Evolutionary conservation across 495 filamentous ascomycete species (phyloP).

Genomic region (Xylaria longipes): DNA sequence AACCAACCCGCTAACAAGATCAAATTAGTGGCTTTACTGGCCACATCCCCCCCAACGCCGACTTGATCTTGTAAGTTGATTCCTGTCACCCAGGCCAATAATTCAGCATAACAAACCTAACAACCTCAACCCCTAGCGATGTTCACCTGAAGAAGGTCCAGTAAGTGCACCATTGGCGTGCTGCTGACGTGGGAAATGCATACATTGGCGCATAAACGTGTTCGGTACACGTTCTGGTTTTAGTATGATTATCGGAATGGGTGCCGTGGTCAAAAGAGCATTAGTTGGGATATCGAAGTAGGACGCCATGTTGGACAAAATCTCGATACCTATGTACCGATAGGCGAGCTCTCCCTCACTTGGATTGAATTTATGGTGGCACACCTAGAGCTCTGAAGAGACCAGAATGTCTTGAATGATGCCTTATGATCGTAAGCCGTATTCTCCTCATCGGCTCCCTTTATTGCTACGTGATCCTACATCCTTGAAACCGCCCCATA

Average conservation of each 20-base stretch:
- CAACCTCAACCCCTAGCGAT: slow-evolving; percentile 45
- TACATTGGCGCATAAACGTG: slow-evolving; percentile 7
- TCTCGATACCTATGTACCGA: neutral
- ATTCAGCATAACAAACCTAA: slow-evolving; percentile 19
- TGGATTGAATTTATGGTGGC: neutral
- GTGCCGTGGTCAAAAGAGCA: neutral
- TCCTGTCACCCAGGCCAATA: slow-evolving; percentile 2
- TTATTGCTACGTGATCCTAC: neutral
- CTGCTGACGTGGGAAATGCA: neutral
- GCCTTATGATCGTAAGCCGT: neutral
- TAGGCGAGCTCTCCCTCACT: neutral
- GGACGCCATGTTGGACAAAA: neutral
- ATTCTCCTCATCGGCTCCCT: neutral
- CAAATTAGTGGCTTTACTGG: slow-evolving; percentile 66
- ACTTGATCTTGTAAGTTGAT: slow-evolving; percentile 60
- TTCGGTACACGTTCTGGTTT: neutral
- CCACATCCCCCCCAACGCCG: slow-evolving; percentile 62
- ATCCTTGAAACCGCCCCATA: neutral
- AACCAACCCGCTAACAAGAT: slow-evolving; percentile 35
- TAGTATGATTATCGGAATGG: neutral
- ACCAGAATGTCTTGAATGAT: neutral
- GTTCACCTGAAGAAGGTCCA: slow-evolving; percentile 58
- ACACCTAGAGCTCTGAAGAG: neutral
- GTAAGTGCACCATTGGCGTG: slow-evolving; percentile 31
- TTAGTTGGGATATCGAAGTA: neutral